Evolutionary conservation across 176 grass and related monocot genomes (phyloP).

Genomic region (Rhynchospora pubera): DNA sequence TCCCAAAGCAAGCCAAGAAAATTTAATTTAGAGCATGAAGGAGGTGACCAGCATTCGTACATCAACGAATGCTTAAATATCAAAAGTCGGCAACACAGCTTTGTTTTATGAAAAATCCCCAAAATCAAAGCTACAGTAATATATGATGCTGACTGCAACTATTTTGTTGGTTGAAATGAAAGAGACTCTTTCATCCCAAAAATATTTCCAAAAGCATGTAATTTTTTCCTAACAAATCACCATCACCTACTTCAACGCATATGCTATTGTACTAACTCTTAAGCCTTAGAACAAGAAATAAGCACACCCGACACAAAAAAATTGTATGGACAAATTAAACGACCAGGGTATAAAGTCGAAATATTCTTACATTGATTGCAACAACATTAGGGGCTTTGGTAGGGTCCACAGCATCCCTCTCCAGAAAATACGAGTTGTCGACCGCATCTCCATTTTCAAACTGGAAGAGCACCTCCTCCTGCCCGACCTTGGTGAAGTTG

Average conservation of each 20-base stretch:
- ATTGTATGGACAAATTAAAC: background rate
- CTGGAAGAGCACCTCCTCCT: slow-evolving; percentile 73
- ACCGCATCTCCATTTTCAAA: slow-evolving; percentile 35
- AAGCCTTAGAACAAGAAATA: background rate
- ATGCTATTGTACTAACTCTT: background rate
- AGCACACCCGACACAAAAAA: background rate
- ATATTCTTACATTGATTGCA: slow-evolving; percentile 56
- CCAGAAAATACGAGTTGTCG: slow-evolving; percentile 28
- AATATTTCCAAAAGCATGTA: background rate
- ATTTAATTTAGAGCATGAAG: slow-evolving; percentile 10
- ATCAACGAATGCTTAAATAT: background rate
- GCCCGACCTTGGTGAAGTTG: slow-evolving; percentile 81
- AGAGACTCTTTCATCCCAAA: background rate
- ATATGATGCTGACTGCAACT: background rate
- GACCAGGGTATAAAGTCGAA: background rate
- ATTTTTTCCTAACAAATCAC: background rate
- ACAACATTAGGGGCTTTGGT: slow-evolving; percentile 34
- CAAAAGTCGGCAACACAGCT: background rate
- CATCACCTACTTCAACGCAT: background rate
- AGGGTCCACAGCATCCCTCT: slow-evolving; percentile 26
- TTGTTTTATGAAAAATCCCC: background rate
- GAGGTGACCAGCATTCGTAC: background rate
- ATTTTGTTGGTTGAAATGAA: background rate
- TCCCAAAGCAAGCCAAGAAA: background rate
- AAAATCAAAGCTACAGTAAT: background rate